Percentiles rank a stretch among this genome's conserved stretches.
These are phyloP conservation scores for Waitea zeae DNA, from an alignment of 1,284 basidiomycete genomes.

Conservation along the genomic window DNA sequence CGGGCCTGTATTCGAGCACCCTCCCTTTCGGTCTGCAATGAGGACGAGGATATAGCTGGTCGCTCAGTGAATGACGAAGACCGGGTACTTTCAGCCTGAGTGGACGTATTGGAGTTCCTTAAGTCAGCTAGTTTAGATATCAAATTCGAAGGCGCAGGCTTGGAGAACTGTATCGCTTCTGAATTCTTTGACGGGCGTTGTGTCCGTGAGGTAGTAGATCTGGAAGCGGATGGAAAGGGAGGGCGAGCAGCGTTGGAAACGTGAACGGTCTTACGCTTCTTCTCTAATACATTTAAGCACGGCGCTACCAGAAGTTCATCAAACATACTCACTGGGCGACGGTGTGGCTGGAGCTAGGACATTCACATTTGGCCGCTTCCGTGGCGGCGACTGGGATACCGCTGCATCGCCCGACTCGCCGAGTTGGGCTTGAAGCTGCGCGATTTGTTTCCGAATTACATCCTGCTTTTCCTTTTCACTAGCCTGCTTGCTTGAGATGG, in stretches of 20 bases:
- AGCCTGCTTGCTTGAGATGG: no score
- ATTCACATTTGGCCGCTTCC: conserved; percentile 23
- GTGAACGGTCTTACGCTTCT: conserved; percentile 7
- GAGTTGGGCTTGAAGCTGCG: conserved; percentile 23
- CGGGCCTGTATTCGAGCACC: conserved; percentile 16
- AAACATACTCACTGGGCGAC: conserved; percentile 38
- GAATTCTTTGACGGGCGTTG: not conserved
- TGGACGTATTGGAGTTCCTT: conserved; percentile 8
- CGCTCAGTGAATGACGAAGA: conserved; percentile 26
- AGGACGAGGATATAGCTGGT: not conserved
- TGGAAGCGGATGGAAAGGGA: not conserved
- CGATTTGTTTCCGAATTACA: conserved; percentile 24
- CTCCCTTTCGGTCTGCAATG: no score
- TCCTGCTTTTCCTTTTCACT: conserved; percentile 15
- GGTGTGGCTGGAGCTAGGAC: conserved; percentile 49
- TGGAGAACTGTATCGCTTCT: conserved; percentile 2
- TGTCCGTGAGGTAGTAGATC: not conserved
- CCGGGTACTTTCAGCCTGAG: conserved; percentile 12
- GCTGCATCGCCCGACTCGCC: conserved; percentile 13
- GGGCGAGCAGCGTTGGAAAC: not conserved
- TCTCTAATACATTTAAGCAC: not conserved
- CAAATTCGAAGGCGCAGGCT: conserved; percentile 26
- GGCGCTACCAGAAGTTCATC: not conserved
- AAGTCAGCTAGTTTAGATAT: conserved; percentile 25
- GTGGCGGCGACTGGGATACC: conserved; percentile 8